These are phyloP conservation scores for Tetradesmus lagerheimii DNA, from an alignment of 139 green algal species.

Conservation along the genomic window DNA sequence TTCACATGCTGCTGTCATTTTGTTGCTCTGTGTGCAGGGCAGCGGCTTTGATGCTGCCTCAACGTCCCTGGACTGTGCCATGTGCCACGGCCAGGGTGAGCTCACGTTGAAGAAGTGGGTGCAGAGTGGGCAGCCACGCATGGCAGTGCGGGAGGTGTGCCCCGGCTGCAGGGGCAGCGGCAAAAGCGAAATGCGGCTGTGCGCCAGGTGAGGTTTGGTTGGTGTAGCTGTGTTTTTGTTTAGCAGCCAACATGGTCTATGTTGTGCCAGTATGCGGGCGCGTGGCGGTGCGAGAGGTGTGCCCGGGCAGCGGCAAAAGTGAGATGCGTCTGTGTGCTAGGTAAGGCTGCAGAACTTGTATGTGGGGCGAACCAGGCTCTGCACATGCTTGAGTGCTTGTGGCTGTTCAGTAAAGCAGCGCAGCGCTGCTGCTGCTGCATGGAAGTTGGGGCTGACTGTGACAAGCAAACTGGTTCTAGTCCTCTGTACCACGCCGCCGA, in stretches of 20 bases:
- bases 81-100: slow-evolving; percentile 48
- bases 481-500: too few species aligned
- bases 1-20: not conserved
- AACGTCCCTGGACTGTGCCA: slow-evolving; percentile 1
- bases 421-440: too few species aligned
- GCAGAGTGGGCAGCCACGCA: not conserved
- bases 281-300: not conserved
- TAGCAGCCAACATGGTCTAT: too few species aligned
- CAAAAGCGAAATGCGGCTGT: not conserved
- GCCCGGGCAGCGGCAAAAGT: slow-evolving; percentile 13
- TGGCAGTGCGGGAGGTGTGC: not conserved
- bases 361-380: too few species aligned
- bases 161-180: slow-evolving; percentile 24
- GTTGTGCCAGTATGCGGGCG: not conserved
- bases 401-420: too few species aligned
- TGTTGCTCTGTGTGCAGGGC: not conserved
- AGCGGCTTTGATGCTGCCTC: slow-evolving; percentile 1
- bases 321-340: not conserved
- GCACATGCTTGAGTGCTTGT: too few species aligned
- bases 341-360: not conserved
- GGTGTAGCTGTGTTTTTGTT: too few species aligned
- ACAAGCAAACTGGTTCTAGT: too few species aligned
- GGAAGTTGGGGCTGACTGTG: too few species aligned
- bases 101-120: slow-evolving; percentile 8
- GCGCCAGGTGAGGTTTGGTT: not conserved